Evolutionary conservation across 768 basidiomycete species (phyloP).

Genomic region (Suillus ampliporus): DNA sequence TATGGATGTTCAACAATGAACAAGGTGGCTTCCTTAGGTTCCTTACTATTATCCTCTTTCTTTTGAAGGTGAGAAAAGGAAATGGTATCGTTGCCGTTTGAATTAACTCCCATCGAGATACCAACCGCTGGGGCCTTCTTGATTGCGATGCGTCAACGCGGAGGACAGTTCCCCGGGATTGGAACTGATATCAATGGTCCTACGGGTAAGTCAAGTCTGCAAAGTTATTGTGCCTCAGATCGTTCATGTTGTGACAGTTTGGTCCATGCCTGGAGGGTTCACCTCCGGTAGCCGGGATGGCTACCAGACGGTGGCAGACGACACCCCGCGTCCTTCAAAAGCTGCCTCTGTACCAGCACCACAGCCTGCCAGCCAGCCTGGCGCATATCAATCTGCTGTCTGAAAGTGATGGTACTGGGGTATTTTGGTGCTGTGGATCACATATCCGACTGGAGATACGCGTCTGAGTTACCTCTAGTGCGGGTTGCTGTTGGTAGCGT

Average conservation of each 20-base stretch:
- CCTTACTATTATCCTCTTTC: conserved; percentile 56
- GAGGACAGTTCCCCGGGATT: conserved; percentile 57
- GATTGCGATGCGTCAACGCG: conserved; percentile 60
- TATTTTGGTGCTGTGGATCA: not conserved
- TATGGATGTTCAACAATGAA: conserved; percentile 66
- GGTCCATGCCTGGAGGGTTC: conserved; percentile 81
- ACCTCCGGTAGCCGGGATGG: conserved; percentile 58
- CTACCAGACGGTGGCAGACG: conserved; percentile 68
- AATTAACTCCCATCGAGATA: conserved; percentile 43
- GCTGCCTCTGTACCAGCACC: not conserved
- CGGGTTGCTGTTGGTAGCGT: not conserved
- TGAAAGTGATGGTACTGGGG: not conserved
- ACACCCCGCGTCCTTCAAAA: conserved; percentile 35
- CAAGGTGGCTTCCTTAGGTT: conserved; percentile 63
- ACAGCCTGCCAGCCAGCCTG: conserved; percentile 6
- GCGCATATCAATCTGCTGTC: conserved; percentile 1
- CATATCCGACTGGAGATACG: not conserved
- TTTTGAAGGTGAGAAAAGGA: conserved; percentile 57
- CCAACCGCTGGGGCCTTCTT: conserved; percentile 63
- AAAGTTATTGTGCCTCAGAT: not conserved
- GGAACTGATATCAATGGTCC: conserved; percentile 58
- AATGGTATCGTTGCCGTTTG: not conserved
- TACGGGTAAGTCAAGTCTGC: conserved; percentile 49
- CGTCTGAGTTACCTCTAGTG: not conserved
- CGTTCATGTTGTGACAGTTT: conserved; percentile 49